Evolutionary conservation across 352 stramenopile genomes (phyloP), one percentile per base, ranked within the genome.

Genomic region (Pythium apleroticum): DNA sequence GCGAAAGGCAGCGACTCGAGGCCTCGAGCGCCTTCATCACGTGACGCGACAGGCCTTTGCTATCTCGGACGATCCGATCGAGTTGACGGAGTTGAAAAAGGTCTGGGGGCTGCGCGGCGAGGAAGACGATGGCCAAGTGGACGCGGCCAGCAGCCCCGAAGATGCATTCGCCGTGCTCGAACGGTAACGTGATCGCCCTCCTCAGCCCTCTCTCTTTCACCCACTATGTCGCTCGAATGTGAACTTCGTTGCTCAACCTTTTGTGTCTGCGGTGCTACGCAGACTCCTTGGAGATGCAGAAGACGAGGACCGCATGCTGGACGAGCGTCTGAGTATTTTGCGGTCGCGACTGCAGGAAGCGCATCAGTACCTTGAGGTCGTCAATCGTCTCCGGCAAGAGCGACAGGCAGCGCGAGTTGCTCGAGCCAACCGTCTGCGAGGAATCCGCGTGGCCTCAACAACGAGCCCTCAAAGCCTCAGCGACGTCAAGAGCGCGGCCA

Each of bases 81-180:
- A 87, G 49, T 70, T 90, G 19, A 72, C 66, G 1, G 73, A 76
- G 45, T 66, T 90, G 39, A 78, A 80, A 37, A 78, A 71, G 49
- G 79, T 81, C 12, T 90, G 81, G 81, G 80, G 80, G 2, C 53
- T 88, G 19, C 24, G 50, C 12, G 46, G 20, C 43, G 52, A 71
- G n/a, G 58, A 53, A 8, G 45, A 27, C 7, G 35, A 54, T 27
- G 45, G 56, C 7, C 22, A 7, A 6, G 37, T 49, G 3, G 14
- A 41, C 15, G 5, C 35, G 3, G 17, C 20, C 9, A 41, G 59
- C 24, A 30, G 46, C 46, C n/a, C 20, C 0, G 43, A 41, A 19
- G 59, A 58, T 6, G 19, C 31, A 17, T 43, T 60, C 20, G 58
- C 15, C n/a, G 56, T 50, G 24, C 31, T 67, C 1, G 52, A 67